Percentiles rank a stretch among this genome's conserved stretches.
These are phyloP conservation scores for Aurantiochytrium sp. DNA, from an alignment of 108 stramenopile genomes.

Conservation along the genomic window DNA sequence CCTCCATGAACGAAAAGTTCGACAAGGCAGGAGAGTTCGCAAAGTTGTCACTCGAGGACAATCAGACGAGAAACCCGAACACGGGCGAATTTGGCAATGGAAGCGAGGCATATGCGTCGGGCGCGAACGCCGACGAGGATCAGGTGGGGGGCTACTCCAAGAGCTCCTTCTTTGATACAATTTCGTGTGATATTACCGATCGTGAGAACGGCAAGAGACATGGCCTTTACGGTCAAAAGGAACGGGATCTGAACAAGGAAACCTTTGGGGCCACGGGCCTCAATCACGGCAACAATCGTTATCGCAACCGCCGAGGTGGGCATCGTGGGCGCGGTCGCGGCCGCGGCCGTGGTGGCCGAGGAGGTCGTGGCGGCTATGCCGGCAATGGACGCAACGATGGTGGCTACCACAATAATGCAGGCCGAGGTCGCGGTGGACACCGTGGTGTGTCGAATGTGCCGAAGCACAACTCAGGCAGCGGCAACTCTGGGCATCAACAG, in stretches of 20 bases:
- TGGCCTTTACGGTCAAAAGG: conserved; percentile 21
- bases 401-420: not conserved
- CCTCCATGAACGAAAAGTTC: conserved; percentile 25
- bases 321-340: not conserved
- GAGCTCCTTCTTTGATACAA: conserved; percentile 36
- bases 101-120: no score
- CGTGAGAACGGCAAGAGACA: conserved; percentile 27
- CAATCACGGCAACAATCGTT: conserved; percentile 17
- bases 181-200: conserved; percentile 24
- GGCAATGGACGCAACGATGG: not conserved
- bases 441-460: no score
- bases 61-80: not conserved
- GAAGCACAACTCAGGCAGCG: no score
- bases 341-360: not conserved
- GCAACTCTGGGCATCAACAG: no score
- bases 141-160: conserved; percentile 30
- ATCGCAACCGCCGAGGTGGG: conserved; percentile 28
- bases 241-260: conserved; percentile 43
- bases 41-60: not conserved
- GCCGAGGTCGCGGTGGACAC: not conserved
- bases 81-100: not conserved
- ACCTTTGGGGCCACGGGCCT: conserved; percentile 41
- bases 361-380: not conserved
- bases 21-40: conserved; percentile 28
- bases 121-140: not conserved